Conservation (phyloP, 208 protist genomes). For the Acanthamoeba culbertsoni region DNA sequence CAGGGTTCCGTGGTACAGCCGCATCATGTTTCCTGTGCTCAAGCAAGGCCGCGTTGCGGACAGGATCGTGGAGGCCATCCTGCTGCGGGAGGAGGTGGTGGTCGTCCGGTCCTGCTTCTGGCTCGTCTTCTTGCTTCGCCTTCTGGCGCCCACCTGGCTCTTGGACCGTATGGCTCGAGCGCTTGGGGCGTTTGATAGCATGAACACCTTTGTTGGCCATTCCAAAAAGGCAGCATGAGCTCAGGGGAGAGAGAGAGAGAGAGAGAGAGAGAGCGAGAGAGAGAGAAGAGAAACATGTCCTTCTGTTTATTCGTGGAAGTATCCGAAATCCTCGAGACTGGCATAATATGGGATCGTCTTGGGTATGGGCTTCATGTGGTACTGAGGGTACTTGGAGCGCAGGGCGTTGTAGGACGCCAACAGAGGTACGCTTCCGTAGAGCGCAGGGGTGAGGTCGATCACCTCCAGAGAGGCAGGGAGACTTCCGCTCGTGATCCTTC, state of each 20-base stretch:
- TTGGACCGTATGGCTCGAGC: not conserved
- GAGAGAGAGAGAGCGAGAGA: not conserved
- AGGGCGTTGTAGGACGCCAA: too few species aligned
- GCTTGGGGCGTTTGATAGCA: not conserved
- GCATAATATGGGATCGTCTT: too few species aligned
- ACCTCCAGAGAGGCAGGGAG: too few species aligned
- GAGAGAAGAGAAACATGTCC: too few species aligned
- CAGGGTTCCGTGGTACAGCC: not conserved
- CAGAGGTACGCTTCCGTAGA: too few species aligned
- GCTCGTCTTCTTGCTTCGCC: slow-evolving; percentile 12
- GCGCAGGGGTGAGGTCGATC: too few species aligned
- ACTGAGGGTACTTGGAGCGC: too few species aligned
- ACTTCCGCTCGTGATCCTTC: too few species aligned
- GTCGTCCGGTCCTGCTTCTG: not conserved
- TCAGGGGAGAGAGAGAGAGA: not conserved
- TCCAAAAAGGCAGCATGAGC: not conserved
- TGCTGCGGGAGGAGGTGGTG: slow-evolving; percentile 14
- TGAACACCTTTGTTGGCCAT: slow-evolving; percentile 21
- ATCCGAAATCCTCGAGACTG: too few species aligned
- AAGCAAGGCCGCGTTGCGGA: not conserved
- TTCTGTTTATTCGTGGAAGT: too few species aligned
- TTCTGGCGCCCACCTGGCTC: not conserved
- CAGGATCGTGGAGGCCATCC: slow-evolving; percentile 2
- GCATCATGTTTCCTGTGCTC: slow-evolving; percentile 16
- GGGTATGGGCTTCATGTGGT: too few species aligned